Percentiles rank a stretch among this genome's conserved stretches.
Conservation (phyloP, 2,329 filamentous ascomycete genomes). For the Colletotrichum sp. region DNA sequence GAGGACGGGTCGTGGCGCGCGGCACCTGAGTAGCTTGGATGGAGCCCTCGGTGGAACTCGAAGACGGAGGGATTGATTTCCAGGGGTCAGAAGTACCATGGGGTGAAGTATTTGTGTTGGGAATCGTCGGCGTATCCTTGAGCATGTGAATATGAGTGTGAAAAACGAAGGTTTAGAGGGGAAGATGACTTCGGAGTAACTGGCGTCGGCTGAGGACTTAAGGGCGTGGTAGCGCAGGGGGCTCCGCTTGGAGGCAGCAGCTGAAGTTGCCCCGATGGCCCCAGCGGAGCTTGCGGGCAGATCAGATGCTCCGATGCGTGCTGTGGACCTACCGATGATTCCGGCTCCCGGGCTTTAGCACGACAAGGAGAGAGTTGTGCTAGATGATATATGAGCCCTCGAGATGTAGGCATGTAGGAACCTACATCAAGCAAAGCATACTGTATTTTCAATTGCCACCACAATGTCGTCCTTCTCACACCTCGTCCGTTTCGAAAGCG, state of each 20-base stretch:
- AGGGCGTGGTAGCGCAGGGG: neutral
- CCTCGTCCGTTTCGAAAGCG: slow-evolving; percentile 21
- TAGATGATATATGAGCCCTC: neutral
- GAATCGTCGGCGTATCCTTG: neutral
- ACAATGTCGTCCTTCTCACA: slow-evolving; percentile 18
- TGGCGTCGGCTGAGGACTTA: neutral
- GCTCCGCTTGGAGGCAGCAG: neutral
- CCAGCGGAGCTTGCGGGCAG: neutral
- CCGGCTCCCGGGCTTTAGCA: neutral
- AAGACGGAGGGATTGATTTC: neutral
- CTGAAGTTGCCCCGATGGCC: neutral
- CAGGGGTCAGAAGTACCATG: neutral
- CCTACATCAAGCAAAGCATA: neutral
- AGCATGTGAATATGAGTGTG: neutral
- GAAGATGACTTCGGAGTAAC: neutral
- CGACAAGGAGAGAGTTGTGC: neutral
- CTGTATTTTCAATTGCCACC: neutral
- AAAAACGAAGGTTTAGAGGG: neutral
- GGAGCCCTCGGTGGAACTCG: neutral
- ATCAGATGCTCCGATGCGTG: neutral
- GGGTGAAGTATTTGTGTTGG: neutral
- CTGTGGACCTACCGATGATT: neutral
- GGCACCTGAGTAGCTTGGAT: neutral
- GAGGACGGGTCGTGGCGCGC: neutral
- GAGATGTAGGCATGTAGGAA: neutral